These are phyloP conservation scores for Gymnopilus dilepis DNA, from an alignment of 768 basidiomycete species.

Conservation along the genomic window DNA sequence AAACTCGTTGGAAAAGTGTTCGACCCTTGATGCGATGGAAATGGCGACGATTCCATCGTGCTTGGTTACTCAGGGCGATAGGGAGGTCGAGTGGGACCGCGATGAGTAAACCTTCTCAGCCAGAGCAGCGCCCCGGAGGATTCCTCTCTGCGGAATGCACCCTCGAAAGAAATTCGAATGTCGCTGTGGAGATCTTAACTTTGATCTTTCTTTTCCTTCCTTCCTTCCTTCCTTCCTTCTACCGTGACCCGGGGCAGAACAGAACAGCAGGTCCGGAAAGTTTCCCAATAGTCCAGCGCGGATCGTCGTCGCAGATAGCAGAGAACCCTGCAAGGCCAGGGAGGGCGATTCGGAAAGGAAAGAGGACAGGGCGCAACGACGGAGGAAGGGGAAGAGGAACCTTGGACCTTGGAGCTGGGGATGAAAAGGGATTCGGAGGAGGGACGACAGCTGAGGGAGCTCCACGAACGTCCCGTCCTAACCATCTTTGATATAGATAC, in stretches of 20 bases:
- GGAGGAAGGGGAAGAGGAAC: neutral
- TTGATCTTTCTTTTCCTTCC: too few relatives aligned
- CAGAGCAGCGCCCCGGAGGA: neutral
- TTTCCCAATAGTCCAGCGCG: too few relatives aligned
- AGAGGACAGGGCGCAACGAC: neutral
- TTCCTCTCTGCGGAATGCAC: neutral
- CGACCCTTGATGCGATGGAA: conserved; percentile 3
- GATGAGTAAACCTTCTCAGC: neutral
- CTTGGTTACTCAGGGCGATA: too few relatives aligned
- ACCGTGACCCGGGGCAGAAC: too few relatives aligned
- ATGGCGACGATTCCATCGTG: neutral
- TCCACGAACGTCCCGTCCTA: neutral
- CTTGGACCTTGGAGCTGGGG: too few relatives aligned
- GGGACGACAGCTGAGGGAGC: neutral
- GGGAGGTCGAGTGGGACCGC: neutral
- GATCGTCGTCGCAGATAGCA: neutral
- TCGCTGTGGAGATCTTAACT: too few relatives aligned
- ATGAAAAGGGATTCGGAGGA: too few relatives aligned
- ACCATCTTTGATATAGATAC: neutral
- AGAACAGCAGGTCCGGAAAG: too few relatives aligned
- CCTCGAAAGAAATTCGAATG: too few relatives aligned
- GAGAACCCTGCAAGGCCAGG: too few relatives aligned
- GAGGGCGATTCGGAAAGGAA: neutral
- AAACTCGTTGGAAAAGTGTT: conserved; percentile 24
- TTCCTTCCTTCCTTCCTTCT: too few relatives aligned